Evolutionary conservation across 257 asterid genomes (phyloP).

Genomic region (Fraxinus anomala): DNA sequence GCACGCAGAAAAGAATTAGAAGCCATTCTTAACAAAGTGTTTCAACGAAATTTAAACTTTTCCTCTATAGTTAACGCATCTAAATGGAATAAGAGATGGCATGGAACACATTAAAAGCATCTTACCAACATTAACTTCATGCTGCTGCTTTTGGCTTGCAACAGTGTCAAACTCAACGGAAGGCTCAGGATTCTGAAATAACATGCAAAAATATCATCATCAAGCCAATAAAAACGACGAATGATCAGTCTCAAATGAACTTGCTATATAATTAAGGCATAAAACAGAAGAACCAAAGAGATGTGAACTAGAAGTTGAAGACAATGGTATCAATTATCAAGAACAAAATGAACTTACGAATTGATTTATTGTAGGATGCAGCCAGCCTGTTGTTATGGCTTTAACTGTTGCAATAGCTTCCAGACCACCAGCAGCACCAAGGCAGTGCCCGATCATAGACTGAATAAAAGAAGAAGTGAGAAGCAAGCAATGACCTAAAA

Average conservation of each 20-base stretch:
- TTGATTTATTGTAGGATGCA: slow-evolving; percentile 88
- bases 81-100: too few relatives aligned
- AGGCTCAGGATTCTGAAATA: slow-evolving; percentile 80
- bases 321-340: neutral
- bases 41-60: neutral
- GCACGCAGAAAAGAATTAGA: neutral
- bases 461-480: slow-evolving; percentile 34
- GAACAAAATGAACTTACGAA: slow-evolving; percentile 48
- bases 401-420: slow-evolving; percentile 90
- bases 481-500: neutral
- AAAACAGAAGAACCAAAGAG: neutral
- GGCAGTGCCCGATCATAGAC: slow-evolving; percentile 95
- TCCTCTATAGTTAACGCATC: neutral
- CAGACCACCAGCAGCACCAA: slow-evolving; percentile 88
- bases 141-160: slow-evolving; percentile 80
- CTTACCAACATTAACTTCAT: slow-evolving; percentile 89
- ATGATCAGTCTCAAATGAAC: slow-evolving; percentile 2
- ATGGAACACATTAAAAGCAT: neutral
- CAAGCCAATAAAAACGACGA: neutral
- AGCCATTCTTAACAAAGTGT: neutral
- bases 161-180: slow-evolving; percentile 83
- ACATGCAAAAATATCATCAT: neutral
- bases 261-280: slow-evolving; percentile 3
- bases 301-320: neutral
- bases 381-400: slow-evolving; percentile 88